These are phyloP conservation scores for Boechera retrofracta DNA, from an alignment of 345 rosid species.

Conservation along the genomic window DNA sequence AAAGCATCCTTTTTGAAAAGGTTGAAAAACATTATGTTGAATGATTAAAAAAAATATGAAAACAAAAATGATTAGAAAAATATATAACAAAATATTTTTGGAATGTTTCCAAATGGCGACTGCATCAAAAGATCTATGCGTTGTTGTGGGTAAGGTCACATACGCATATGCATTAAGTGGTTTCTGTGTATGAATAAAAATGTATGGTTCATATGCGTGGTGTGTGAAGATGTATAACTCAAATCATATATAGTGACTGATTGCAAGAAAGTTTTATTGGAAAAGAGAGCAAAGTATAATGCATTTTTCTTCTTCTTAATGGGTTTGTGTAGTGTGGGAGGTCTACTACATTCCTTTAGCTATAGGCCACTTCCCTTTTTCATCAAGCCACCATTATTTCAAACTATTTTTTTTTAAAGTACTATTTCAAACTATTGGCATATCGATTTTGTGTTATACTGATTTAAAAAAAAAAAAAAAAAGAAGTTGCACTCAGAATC, in stretches of 20 bases:
- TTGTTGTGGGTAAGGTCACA: slow-evolving; percentile 27
- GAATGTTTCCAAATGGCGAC: slow-evolving; percentile 6
- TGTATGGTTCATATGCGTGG: slow-evolving; percentile 7
- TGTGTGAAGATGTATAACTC: slow-evolving; percentile 18
- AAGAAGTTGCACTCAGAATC: background rate
- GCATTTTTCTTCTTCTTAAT: slow-evolving; percentile 1
- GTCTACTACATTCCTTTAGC: slow-evolving; percentile 19
- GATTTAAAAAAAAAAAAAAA: too few species aligned
- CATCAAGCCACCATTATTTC: slow-evolving; percentile 12
- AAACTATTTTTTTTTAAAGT: background rate
- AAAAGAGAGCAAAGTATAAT: slow-evolving; percentile 19
- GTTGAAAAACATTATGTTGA: too few species aligned
- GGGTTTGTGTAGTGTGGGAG: slow-evolving; percentile 19
- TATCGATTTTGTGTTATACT: background rate
- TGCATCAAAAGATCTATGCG: slow-evolving; percentile 7
- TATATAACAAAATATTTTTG: background rate
- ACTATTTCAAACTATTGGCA: background rate
- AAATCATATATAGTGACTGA: slow-evolving; percentile 22
- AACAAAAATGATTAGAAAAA: background rate
- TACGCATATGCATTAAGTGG: background rate
- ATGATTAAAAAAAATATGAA: too few species aligned
- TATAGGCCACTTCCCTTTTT: slow-evolving; percentile 30
- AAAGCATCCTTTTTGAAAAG: too few species aligned
- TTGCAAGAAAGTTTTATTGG: slow-evolving; percentile 8
- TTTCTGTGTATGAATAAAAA: background rate